Evolutionary conservation across 768 basidiomycete genomes (phyloP).

Genomic region (Russula sp.): DNA sequence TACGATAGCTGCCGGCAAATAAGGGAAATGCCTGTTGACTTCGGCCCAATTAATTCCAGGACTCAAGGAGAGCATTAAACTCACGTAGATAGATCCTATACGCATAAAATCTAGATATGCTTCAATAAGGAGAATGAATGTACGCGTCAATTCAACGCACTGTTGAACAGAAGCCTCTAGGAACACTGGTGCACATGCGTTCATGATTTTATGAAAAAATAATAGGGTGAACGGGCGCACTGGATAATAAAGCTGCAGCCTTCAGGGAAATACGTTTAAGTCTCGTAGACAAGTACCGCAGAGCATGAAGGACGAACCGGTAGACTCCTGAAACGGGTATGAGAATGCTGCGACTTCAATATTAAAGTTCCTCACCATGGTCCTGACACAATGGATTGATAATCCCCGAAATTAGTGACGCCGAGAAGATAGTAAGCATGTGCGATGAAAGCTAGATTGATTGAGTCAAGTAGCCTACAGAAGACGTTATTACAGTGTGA

Average conservation of each 20-base stretch:
- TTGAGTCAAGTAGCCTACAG: not conserved
- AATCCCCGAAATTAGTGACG: not conserved
- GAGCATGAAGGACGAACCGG: not conserved
- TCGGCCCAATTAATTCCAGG: not conserved
- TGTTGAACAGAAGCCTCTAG: not conserved
- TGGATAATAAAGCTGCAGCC: not conserved
- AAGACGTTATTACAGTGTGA: not conserved
- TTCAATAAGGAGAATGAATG: not conserved
- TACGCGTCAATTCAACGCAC: not conserved
- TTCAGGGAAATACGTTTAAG: not conserved
- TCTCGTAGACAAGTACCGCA: not conserved
- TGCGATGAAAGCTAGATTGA: not conserved
- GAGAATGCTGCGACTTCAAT: not conserved
- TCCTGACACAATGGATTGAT: too few relatives aligned
- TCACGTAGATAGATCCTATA: not conserved
- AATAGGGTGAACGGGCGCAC: not conserved
- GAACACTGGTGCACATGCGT: not conserved
- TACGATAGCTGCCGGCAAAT: not conserved
- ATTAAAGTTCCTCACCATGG: not conserved
- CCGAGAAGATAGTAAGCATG: not conserved
- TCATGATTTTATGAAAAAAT: not conserved
- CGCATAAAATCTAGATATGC: not conserved
- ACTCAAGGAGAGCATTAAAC: not conserved
- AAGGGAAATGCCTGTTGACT: not conserved
- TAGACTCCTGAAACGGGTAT: not conserved